Evolutionary conservation across 768 basidiomycete species (phyloP).

Genomic region (Kondoa subrosea): DNA sequence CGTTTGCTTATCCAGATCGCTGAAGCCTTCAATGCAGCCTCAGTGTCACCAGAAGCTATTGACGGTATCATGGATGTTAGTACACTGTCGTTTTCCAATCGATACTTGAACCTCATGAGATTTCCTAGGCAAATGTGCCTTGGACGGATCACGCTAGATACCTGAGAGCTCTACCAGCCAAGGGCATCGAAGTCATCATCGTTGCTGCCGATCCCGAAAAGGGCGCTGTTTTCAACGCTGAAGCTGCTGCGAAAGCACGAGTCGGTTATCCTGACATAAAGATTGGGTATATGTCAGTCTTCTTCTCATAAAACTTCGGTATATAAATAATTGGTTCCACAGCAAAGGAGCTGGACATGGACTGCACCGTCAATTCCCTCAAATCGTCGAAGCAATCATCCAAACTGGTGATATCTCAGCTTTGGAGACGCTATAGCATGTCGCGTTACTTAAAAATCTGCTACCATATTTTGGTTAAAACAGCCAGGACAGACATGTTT

Average conservation of each 20-base stretch:
- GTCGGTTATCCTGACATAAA: background rate
- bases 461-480: too few relatives aligned
- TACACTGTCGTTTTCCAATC: background rate
- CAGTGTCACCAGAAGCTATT: background rate
- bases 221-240: background rate
- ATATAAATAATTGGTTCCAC: background rate
- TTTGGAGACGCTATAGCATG: too few relatives aligned
- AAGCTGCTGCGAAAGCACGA: background rate
- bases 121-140: background rate
- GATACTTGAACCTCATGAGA: background rate
- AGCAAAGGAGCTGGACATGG: background rate
- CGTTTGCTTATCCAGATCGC: too few relatives aligned
- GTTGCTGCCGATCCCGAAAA: background rate
- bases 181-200: background rate
- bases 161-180: background rate
- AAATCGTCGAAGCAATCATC: background rate
- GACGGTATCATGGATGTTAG: background rate
- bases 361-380: background rate
- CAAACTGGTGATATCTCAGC: too few relatives aligned
- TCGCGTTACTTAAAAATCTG: too few relatives aligned
- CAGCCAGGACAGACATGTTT: too few relatives aligned
- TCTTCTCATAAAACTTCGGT: background rate
- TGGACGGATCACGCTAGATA: background rate
- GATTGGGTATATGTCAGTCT: background rate
- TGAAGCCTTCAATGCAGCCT: background rate